Evolutionary conservation across 345 rosid species (phyloP).

Genomic region (Citrus sinensis): DNA sequence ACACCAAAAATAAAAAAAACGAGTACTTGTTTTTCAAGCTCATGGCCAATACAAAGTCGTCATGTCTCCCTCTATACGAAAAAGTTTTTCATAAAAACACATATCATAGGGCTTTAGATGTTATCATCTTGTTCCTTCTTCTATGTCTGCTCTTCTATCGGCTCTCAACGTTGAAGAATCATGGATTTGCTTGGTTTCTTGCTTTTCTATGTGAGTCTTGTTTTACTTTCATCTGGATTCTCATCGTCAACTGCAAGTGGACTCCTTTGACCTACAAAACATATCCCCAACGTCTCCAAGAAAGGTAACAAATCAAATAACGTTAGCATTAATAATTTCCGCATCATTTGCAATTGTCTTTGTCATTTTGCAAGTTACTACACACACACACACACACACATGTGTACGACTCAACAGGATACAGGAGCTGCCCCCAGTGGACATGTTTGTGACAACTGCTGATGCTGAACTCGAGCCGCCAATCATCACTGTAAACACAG

Average conservation of each 20-base stretch:
- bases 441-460: conserved; percentile 56
- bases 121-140: conserved; percentile 27
- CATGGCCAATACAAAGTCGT: too few relatives aligned
- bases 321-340: not conserved
- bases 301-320: conserved; percentile 19
- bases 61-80: conserved; percentile 8
- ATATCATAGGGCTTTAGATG: conserved; percentile 25
- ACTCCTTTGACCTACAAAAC: conserved; percentile 38
- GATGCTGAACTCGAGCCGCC: conserved; percentile 47
- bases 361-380: too few relatives aligned
- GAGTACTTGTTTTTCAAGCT: too few relatives aligned
- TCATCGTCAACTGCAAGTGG: conserved; percentile 48
- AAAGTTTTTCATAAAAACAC: conserved; percentile 19
- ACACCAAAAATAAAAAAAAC: too few relatives aligned
- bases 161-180: conserved; percentile 21
- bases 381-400: too few relatives aligned
- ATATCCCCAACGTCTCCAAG: conserved; percentile 42
- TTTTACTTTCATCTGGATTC: conserved; percentile 51
- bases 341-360: too few relatives aligned
- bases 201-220: conserved; percentile 57
- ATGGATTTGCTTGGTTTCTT: conserved; percentile 45
- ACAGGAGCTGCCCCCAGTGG: conserved; percentile 49
- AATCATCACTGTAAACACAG: conserved; percentile 42
- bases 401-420: conserved; percentile 13
- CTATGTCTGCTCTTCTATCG: conserved; percentile 40